Evolutionary conservation across 768 basidiomycete genomes (phyloP), one percentile per base, ranked within the genome.

Genomic region (Clitopilus passeckerianus): DNA sequence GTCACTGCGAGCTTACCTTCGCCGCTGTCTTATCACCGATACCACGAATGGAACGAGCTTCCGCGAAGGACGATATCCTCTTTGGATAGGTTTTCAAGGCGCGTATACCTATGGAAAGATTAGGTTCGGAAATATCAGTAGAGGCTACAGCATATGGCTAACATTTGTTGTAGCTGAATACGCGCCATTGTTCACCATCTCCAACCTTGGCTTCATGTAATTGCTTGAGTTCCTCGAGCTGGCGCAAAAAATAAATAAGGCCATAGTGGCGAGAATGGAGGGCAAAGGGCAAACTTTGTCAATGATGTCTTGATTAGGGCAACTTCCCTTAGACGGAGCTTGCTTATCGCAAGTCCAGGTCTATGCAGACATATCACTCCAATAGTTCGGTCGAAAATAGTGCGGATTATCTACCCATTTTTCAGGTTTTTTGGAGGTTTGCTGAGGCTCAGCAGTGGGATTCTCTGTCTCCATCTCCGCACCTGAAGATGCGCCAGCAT

Each of bases 11-110:
- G 53, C 34, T n/a, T 64, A 71, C 92, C 80, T 94, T 93, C 24
- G 74, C 66, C 4, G 89, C 90, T 0, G 91, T 93, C 71, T 89
- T 93, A 33, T 83, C 77, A 0, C 89, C 92, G 16, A 93, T 79
- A 2, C 87, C 86, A 5, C 67, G 71, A 44, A 94, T 80, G 5
- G 73, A 69, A 5, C 75, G 73, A 6, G 91, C 91, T 66, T 93
- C 84, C 16, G 76, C 76, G 44, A 75, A 75, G 0, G 82, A 80
- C 53, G 69, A 75, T 64, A 93, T 88, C 6, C 83, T 82, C 57
- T 73, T 80, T 0, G 82, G 83, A 64, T 86, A 74, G 43, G 74
- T 77, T 30, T 80, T 77, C 18, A 93, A 61, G 0, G 82, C 80
- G 0, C 81, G 78, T 30, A 91, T 85, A 53, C 81, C 90, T 90